Conservation (phyloP, 305 asterid genomes). For the Fraxinus nigra region DNA sequence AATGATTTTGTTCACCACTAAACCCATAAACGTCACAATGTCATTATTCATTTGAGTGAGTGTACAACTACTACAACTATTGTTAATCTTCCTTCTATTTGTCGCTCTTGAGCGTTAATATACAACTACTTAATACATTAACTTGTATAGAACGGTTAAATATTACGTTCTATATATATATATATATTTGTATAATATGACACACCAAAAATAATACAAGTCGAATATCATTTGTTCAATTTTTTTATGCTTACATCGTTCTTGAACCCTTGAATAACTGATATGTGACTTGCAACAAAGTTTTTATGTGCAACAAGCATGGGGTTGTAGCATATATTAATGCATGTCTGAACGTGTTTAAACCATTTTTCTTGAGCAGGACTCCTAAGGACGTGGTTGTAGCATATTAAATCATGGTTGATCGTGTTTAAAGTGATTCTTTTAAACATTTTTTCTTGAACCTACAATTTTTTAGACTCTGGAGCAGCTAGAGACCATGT, state of each 20-base stretch:
- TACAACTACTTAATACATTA: neutral
- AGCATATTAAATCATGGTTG: neutral
- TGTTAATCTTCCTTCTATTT: neutral
- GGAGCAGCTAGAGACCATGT: neutral
- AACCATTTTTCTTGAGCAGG: neutral
- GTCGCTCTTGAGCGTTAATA: neutral
- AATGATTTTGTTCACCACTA: slow-evolving; percentile 56
- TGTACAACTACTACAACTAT: neutral
- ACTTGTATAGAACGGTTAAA: neutral
- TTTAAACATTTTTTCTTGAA: too few relatives aligned
- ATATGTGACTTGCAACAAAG: neutral
- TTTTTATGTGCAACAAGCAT: too few relatives aligned
- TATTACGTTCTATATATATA: too few relatives aligned
- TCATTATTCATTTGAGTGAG: neutral
- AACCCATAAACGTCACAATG: slow-evolving; percentile 3
- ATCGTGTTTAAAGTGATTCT: neutral
- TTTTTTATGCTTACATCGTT: neutral
- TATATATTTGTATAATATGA: neutral
- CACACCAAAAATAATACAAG: neutral
- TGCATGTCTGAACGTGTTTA: neutral
- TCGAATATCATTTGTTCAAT: neutral
- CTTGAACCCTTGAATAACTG: neutral
- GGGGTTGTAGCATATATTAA: neutral
- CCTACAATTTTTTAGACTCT: neutral
- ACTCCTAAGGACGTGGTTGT: neutral